Evolutionary conservation across 345 rosid genomes (phyloP), one percentile per base, ranked within the genome.

Genomic region (Populus alba): DNA sequence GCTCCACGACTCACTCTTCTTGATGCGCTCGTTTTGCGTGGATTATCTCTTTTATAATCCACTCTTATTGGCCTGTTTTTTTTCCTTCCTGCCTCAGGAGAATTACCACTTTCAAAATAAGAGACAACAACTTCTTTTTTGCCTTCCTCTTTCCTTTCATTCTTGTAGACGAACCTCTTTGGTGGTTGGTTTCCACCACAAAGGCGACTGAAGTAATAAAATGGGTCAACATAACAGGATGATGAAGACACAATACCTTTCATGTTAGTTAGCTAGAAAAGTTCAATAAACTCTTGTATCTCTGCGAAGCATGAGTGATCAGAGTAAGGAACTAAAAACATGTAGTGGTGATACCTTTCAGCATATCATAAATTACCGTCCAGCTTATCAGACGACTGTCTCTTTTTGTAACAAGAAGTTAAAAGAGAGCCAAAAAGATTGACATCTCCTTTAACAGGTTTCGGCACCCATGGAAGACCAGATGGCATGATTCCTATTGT

Each of bases 191-290:
- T 84, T 68, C 70, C 81, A 80, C 88, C 87, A n/a, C 90, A 86
- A 62, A 85, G 81, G 72, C 75, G 86, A 37, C 92, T 91, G 77
- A 89, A 90, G 78, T 89, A 89, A 84, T 87, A 88, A 16, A 87
- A 83, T 81, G 97, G 96, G 38, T 92, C 91, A 62, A 88, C 85
- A 71, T 87, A 87, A 80, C 86, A 90, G 33, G 96, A 85, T 71
- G 94, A 87, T 4, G 96, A 86, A 63, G 88, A 79, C 78, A 90
- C 92, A 1, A 94, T 92, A 37, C 97, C 97, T 84, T 87, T 89
- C 75, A 90, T 70, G 75, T 77, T 89, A 59, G 75, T 69, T 49
- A 97, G 98, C 69, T 81, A 83, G 81, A 90, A 88, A 77, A 90
- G 89, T 39, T 89, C 82, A 61, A 94, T 77, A 38, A 94, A 92